phyloP scores from a whole-genome alignment of 257 asterid genomes.

The Solanum verrucosum region DNA sequence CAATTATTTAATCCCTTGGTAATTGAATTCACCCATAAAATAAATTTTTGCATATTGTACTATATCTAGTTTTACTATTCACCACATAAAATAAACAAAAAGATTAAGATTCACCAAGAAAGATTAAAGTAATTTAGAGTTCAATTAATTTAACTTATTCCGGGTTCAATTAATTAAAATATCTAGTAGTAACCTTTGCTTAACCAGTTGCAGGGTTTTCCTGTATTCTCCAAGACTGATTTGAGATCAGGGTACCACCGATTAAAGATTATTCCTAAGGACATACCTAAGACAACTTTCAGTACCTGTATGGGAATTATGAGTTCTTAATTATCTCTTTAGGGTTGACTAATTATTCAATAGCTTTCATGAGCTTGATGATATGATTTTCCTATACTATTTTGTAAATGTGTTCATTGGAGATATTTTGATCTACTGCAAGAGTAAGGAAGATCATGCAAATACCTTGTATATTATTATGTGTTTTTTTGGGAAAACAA shows the following conservation, averaged over 20 bases:
- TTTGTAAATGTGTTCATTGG: neutral
- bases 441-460: neutral
- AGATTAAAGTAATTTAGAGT: neutral
- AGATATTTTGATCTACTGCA: neutral
- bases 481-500: neutral
- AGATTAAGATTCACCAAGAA: conserved; percentile 8
- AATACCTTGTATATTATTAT: too few species aligned
- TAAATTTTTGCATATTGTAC: neutral
- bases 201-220: neutral
- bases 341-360: neutral
- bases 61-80: neutral
- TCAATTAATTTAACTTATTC: neutral
- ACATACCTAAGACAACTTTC: neutral
- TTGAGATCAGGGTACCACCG: neutral
- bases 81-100: conserved; percentile 34
- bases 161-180: too few species aligned
- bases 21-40: conserved; percentile 11
- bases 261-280: neutral
- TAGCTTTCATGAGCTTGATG: neutral
- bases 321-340: too few species aligned
- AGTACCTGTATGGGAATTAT: too few species aligned
- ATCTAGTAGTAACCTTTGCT: neutral
- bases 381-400: too few species aligned
- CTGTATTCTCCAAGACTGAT: too few species aligned
- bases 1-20: neutral